Evolutionary conservation across 2,329 filamentous ascomycete species (phyloP).

Genomic region (Leptographium flavum): DNA sequence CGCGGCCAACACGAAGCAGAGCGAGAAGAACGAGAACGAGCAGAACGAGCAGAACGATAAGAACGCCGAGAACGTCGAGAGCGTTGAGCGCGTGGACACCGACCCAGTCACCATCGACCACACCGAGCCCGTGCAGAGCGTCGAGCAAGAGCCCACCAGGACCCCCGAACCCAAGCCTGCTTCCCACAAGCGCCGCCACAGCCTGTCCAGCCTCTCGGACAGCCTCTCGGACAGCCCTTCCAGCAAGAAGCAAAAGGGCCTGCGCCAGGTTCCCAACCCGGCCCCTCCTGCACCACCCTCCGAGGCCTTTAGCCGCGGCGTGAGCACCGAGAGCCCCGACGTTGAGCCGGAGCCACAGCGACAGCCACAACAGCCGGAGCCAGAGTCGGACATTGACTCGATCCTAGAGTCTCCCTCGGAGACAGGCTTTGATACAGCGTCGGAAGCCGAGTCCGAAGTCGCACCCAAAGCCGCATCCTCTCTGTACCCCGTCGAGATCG

Average conservation of each 20-base stretch:
- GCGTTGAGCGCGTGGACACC: too few relatives aligned
- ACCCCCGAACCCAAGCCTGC: not conserved
- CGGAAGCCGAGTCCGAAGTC: too few relatives aligned
- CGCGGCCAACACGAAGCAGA: too few relatives aligned
- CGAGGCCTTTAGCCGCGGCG: constrained; percentile 1
- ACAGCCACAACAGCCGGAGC: not conserved
- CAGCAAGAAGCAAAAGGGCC: not conserved
- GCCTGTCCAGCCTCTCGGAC: not conserved
- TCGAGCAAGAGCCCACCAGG: not conserved
- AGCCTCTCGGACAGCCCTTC: too few relatives aligned
- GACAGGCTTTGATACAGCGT: too few relatives aligned
- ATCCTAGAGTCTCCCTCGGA: too few relatives aligned
- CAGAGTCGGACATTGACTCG: constrained; percentile 1
- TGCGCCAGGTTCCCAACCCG: not conserved
- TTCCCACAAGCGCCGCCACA: not conserved
- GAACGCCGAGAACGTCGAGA: too few relatives aligned
- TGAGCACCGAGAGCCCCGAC: constrained; percentile 2
- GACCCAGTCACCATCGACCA: not conserved
- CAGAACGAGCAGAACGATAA: too few relatives aligned
- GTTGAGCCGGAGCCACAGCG: constrained; percentile 1
- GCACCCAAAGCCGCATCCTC: too few relatives aligned
- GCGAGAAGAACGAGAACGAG: too few relatives aligned
- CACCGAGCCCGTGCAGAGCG: not conserved
- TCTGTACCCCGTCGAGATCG: too few relatives aligned
- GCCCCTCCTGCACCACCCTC: not conserved